These are phyloP conservation scores for Phytophthora brassicae DNA, from an alignment of 352 stramenopile genomes.

Conservation along the genomic window DNA sequence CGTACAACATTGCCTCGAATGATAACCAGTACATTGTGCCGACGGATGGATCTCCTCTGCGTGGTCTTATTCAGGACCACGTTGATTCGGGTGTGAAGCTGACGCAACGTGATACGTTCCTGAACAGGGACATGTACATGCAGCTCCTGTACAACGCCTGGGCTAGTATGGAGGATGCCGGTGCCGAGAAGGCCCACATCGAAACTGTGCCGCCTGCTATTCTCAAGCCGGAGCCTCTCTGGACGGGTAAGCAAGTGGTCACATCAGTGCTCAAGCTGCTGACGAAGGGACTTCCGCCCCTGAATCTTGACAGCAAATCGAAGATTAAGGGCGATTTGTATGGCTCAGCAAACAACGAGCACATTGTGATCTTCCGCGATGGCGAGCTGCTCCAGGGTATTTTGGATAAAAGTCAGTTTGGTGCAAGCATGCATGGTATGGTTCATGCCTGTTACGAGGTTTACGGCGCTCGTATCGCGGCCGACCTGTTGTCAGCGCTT, in stretches of 20 bases:
- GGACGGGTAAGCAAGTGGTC: constrained; percentile 99
- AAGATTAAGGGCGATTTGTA: constrained; percentile 97
- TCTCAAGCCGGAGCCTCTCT: constrained; percentile 95
- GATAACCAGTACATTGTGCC: constrained; percentile 98
- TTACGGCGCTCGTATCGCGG: constrained; percentile 82
- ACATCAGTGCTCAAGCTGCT: constrained; percentile 96
- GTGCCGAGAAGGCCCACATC: constrained; percentile 88
- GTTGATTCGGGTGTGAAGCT: constrained; percentile 99
- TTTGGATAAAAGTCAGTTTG: constrained; percentile 99
- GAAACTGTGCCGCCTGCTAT: constrained; percentile 97
- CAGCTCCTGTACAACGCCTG: constrained; percentile 97
- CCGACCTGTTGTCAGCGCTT: constrained; percentile 80
- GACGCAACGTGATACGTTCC: constrained; percentile 97
- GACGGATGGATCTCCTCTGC: constrained; percentile 97
- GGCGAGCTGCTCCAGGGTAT: constrained; percentile 96
- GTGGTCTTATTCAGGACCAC: constrained; percentile 99
- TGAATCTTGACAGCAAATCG: constrained; percentile 94
- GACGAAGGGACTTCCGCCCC: constrained; percentile 85
- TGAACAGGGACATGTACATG: constrained; percentile 98
- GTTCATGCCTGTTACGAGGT: constrained; percentile 97
- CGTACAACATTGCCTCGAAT: constrained; percentile 97
- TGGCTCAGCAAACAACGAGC: constrained; percentile 93
- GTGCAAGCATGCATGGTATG: constrained; percentile 96
- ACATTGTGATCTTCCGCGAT: constrained; percentile 96
- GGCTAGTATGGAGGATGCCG: constrained; percentile 94